These are phyloP conservation scores for Cutaneotrichosporon curvatum DNA, from an alignment of 1,284 basidiomycete genomes.

Conservation along the genomic window DNA sequence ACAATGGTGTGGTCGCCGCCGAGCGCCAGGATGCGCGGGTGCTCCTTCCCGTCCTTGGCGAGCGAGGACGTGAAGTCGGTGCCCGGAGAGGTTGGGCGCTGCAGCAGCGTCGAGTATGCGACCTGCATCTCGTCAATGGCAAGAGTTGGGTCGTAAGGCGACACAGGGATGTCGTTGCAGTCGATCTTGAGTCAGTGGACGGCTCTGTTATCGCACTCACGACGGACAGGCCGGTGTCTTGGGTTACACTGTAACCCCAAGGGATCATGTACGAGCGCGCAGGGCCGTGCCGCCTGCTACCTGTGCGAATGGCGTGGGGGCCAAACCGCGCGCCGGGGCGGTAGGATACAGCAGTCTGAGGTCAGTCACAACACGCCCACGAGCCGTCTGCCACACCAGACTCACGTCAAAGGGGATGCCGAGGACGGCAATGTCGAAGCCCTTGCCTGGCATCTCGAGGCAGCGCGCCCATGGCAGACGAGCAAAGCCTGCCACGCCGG, in stretches of 20 bases:
- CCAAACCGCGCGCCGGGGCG: slow-evolving; percentile 42
- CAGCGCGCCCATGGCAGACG: slow-evolving; percentile 39
- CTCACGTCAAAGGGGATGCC: slow-evolving; percentile 44
- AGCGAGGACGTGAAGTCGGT: slow-evolving; percentile 12
- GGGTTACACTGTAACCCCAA: slow-evolving; percentile 12
- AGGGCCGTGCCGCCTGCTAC: slow-evolving; percentile 11
- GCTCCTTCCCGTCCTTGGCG: slow-evolving; percentile 35
- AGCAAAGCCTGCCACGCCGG: slow-evolving; percentile 41
- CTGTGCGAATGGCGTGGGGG: slow-evolving; percentile 35
- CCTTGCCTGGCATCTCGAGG: slow-evolving; percentile 38
- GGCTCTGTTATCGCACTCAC: slow-evolving; percentile 3
- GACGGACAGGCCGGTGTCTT: slow-evolving; percentile 12
- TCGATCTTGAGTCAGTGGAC: slow-evolving; percentile 33
- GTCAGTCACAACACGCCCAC: too few species aligned
- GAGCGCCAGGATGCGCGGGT: slow-evolving; percentile 46
- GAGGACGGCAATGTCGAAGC: slow-evolving; percentile 45
- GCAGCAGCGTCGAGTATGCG: slow-evolving; percentile 28
- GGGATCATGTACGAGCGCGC: slow-evolving; percentile 12
- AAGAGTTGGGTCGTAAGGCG: slow-evolving; percentile 45
- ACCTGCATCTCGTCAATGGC: slow-evolving; percentile 47
- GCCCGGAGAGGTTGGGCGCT: slow-evolving; percentile 8
- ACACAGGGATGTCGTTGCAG: slow-evolving; percentile 45
- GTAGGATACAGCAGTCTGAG: slow-evolving; percentile 17
- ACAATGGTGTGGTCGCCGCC: slow-evolving; percentile 49
- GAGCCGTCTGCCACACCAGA: not conserved